Evolutionary conservation across 805 yeast species (phyloP), one percentile per base, ranked within the genome.

Genomic region (Pichia ethanolica): DNA sequence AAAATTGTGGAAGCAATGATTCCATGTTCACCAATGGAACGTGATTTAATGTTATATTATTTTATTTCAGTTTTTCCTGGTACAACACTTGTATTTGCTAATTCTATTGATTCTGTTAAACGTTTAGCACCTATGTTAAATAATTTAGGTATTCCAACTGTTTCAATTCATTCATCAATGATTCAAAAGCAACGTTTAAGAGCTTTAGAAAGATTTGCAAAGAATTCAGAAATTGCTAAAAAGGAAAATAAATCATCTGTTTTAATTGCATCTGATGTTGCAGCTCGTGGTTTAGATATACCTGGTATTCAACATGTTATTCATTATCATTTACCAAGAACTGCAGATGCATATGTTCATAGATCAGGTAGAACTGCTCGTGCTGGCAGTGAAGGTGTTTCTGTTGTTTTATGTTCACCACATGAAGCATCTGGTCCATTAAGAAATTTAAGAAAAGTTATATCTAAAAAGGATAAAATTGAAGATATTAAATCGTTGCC

Each of bases 301-400:
- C 85, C 95, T 3, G 78, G 77, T 43, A 90, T 93, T 46, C 83
- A 89, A 58, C 98, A 93, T 66, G 98, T 93, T 44, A 86, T 91
- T 25, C 99, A 93, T 66, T 93, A 91, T 62, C 97, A 93, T 67
- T 74, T 93, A 53, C 98, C 99, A 10, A 75, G 98, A 54, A 75
- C 95, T 13, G 97, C 97, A 0, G 99, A 93, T 62, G 82, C 89
- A 45, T 93, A 93, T 62, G 83, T 93, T 57, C 99, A 93, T 68
- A 78, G 99, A 65, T 87, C 97, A 1, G 99, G 99, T 53, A 82
- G 99, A 77, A 93, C 99, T n/a, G 98, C 96, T 0, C 84, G 99
- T 73, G 97, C 95, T 1, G 93, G 91, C 0, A 74, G 71, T 44
- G 91, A 87, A 63, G 99, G 99, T 73, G 96, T 93, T n/a, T 85